phyloP scores from a whole-genome alignment of 1,139 yeast genomes.

The Hemisphaericaspora subhashii region DNA sequence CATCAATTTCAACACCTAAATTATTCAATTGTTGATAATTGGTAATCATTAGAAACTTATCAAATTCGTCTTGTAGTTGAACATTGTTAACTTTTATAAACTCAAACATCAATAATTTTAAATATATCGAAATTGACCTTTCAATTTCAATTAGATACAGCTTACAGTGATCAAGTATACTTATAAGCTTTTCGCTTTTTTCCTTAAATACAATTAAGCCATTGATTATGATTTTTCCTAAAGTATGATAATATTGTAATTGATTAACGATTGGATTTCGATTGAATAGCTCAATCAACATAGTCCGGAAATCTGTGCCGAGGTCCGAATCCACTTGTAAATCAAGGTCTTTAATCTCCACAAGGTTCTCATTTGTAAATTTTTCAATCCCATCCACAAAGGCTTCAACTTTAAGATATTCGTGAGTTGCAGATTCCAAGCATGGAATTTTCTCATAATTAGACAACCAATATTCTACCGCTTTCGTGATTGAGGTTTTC shows the following conservation, averaged over 20 bases:
- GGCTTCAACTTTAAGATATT: constrained; percentile 11
- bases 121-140: constrained; percentile 15
- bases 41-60: constrained; percentile 28
- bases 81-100: constrained; percentile 12
- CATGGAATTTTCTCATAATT: constrained; percentile 21
- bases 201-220: constrained; percentile 16
- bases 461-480: constrained; percentile 15
- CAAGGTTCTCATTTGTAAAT: constrained; percentile 20
- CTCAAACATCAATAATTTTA: constrained; percentile 20
- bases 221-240: constrained; percentile 24
- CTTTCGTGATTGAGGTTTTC: constrained; percentile 14
- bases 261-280: constrained; percentile 19
- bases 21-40: constrained; percentile 18
- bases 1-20: constrained; percentile 4
- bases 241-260: constrained; percentile 29
- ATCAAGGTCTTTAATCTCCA: constrained; percentile 9
- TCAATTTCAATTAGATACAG: constrained; percentile 12
- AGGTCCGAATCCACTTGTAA: background rate
- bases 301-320: constrained; percentile 9
- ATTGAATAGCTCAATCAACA: constrained; percentile 24
- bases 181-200: constrained; percentile 4
- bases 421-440: constrained; percentile 13
- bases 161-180: constrained; percentile 10
- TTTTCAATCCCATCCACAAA: constrained; percentile 20
- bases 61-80: constrained; percentile 19